phyloP scores from a whole-genome alignment of 2,329 filamentous ascomycete species.

The Pezicula radicicola region DNA sequence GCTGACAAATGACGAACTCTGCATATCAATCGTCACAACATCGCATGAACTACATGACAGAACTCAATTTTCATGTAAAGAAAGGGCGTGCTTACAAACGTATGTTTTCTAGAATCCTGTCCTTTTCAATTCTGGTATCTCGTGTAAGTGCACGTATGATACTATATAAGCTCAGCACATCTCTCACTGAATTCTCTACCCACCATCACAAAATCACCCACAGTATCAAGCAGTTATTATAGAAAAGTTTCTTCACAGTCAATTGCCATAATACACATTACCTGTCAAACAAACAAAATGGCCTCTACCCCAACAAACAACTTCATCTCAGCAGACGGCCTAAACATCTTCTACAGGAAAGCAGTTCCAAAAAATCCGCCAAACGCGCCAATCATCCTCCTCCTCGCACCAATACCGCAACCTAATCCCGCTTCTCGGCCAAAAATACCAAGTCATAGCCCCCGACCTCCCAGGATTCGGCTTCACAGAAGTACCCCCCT shows the following conservation, averaged over 20 bases:
- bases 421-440: conserved; percentile 35
- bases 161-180: too few relatives aligned
- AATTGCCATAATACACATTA: too few relatives aligned
- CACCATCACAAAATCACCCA: too few relatives aligned
- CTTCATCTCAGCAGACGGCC: conserved; percentile 26
- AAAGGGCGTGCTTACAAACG: too few relatives aligned
- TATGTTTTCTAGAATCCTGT: too few relatives aligned
- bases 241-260: neutral
- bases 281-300: neutral
- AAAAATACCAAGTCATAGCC: conserved; percentile 40
- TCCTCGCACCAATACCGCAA: conserved; percentile 39
- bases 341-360: conserved; percentile 35
- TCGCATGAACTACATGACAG: too few relatives aligned
- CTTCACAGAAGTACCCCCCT: conserved; percentile 43
- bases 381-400: conserved; percentile 30
- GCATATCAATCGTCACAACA: too few relatives aligned
- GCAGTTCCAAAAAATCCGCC: conserved; percentile 16
- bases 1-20: too few relatives aligned
- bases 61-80: too few relatives aligned
- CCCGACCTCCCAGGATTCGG: conserved; percentile 57
- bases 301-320: neutral
- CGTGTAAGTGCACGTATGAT: too few relatives aligned
- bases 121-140: too few relatives aligned
- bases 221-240: neutral
- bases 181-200: too few relatives aligned